Evolutionary conservation across 257 asterid species (phyloP).

Genomic region (Ocimum tenuiflorum): DNA sequence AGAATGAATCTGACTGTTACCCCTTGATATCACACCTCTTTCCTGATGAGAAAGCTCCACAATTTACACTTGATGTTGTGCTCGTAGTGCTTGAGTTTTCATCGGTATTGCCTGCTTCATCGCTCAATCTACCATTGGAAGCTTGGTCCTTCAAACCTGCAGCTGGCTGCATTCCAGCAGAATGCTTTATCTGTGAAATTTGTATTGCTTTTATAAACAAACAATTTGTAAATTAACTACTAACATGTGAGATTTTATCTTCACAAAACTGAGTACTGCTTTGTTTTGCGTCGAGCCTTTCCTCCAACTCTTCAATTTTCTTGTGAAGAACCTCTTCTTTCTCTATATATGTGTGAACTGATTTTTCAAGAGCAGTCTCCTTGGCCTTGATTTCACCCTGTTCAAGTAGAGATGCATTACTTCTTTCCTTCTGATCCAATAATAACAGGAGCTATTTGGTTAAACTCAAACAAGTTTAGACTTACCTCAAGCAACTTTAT

Average conservation of each 20-base stretch:
- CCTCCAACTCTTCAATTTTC: conserved; percentile 58
- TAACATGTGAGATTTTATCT: conserved; percentile 38
- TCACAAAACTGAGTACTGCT: conserved; percentile 14
- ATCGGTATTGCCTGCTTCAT: background rate
- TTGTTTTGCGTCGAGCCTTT: conserved; percentile 24
- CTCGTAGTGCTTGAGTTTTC: background rate
- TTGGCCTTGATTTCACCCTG: conserved; percentile 58
- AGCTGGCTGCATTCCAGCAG: conserved; percentile 27
- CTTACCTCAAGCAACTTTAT: conserved; percentile 74
- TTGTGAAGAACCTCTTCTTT: conserved; percentile 58
- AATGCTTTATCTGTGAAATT: background rate
- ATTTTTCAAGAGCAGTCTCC: conserved; percentile 54
- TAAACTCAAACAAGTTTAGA: background rate
- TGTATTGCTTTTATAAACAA: background rate
- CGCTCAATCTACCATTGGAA: background rate
- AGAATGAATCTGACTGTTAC: background rate
- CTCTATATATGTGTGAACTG: conserved; percentile 45
- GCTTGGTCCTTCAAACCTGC: conserved; percentile 16
- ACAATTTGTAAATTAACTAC: conserved; percentile 1
- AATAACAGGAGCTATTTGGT: background rate
- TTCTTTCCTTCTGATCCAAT: background rate
- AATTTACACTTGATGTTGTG: background rate
- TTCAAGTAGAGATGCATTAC: background rate
- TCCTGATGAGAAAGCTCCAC: background rate
- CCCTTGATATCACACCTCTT: conserved; percentile 8